Evolutionary conservation across 805 yeast genomes (phyloP).

Genomic region (Pichia californica): DNA sequence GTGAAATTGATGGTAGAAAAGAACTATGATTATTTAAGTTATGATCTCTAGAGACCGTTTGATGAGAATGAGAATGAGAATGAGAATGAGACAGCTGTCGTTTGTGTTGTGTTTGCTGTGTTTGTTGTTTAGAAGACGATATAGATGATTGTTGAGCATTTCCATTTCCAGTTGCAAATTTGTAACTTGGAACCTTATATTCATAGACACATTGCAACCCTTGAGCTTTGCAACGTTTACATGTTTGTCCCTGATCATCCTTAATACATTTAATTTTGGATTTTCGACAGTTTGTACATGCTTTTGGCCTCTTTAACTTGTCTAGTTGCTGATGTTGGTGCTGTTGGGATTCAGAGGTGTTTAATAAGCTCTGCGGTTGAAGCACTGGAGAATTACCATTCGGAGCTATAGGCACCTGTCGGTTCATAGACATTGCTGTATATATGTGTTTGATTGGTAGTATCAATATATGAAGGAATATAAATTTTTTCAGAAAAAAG

Average conservation of each 20-base stretch:
- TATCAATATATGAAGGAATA: too few species aligned
- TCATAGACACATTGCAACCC: conserved; percentile 53
- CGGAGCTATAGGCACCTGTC: not conserved
- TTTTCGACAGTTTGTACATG: conserved; percentile 57
- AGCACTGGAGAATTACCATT: not conserved
- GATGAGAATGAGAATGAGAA: too few species aligned
- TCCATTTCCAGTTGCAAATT: not conserved
- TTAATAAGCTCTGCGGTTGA: not conserved
- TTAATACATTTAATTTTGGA: conserved; percentile 60
- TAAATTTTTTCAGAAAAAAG: too few species aligned
- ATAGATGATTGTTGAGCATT: not conserved
- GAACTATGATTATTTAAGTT: not conserved
- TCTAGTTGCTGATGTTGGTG: not conserved
- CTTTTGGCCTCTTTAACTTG: conserved; percentile 30
- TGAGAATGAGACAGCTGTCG: too few species aligned
- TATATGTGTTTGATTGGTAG: too few species aligned
- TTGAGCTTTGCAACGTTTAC: conserved; percentile 49
- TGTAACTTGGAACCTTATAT: conserved; percentile 33
- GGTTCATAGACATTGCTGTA: not conserved
- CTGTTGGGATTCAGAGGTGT: not conserved
- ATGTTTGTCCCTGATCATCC: conserved; percentile 38
- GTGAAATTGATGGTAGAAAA: too few species aligned
- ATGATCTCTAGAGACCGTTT: too few species aligned
- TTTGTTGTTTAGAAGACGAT: not conserved
- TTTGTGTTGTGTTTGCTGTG: too few species aligned